Percentiles rank a stretch among this genome's conserved stretches.
phyloP scores from a whole-genome alignment of 1,139 yeast species.

The Taiozyma sp. region DNA sequence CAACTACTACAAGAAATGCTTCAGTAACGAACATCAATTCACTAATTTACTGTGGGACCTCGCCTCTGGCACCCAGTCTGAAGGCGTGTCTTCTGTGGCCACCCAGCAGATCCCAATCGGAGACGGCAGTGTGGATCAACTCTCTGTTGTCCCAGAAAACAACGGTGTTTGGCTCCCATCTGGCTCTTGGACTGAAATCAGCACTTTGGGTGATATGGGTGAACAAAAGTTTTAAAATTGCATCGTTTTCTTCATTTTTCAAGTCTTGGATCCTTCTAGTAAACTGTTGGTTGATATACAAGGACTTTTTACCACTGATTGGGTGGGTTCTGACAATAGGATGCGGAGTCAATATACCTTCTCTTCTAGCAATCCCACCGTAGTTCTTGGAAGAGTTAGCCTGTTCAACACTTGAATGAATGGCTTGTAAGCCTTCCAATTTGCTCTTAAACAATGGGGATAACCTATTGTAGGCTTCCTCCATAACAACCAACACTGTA shows the following conservation, averaged over 20 bases:
- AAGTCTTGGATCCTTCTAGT: constrained; percentile 59
- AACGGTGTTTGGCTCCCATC: constrained; percentile 53
- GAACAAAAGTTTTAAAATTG: constrained; percentile 46
- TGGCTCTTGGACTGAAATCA: constrained; percentile 50
- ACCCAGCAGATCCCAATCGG: constrained; percentile 43
- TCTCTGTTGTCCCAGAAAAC: constrained; percentile 70
- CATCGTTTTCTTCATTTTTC: constrained; percentile 57
- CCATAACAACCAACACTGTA: constrained; percentile 57
- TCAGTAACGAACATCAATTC: neutral
- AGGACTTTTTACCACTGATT: constrained; percentile 53
- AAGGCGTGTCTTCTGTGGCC: constrained; percentile 10
- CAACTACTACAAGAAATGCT: no score
- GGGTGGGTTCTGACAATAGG: constrained; percentile 67
- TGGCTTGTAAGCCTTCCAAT: constrained; percentile 50
- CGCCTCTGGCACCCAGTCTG: constrained; percentile 12
- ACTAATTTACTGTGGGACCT: constrained; percentile 2
- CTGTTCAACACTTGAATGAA: constrained; percentile 62
- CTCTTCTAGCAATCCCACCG: constrained; percentile 60
- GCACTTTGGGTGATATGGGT: constrained; percentile 39
- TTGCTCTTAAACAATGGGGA: constrained; percentile 54
- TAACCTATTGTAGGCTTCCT: constrained; percentile 59
- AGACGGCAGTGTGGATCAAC: constrained; percentile 53
- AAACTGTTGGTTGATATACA: constrained; percentile 56
- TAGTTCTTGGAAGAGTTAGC: constrained; percentile 45
- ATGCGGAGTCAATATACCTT: constrained; percentile 52